Base-by-base conservation (phyloP, 2,329 filamentous ascomycete genomes). In the Monilinia fructicola region DNA sequence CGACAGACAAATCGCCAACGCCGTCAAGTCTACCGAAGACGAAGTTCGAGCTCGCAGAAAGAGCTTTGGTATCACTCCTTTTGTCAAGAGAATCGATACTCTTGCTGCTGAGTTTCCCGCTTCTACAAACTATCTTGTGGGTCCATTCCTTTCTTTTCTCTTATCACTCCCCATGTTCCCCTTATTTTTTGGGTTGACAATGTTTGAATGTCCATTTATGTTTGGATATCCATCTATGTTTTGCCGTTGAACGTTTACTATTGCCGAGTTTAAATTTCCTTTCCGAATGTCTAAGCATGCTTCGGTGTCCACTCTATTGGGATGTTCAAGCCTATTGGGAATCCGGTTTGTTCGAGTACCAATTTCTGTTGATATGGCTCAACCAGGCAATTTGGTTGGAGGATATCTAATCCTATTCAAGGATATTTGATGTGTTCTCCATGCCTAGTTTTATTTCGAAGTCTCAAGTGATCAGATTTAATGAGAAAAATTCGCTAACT, bases 51-150 rank as follows among this genome's bases (percentile, higher is more conserved):
- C 92, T 69, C 86, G 87, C 76, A 87, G 95, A 77, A 88, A 91
- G 81, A 85, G 87, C 78, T 95, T 97, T 78, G 92, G 91, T 68
- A 94, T 99, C 79, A 90, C 85, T 69, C 95, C 95, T 9, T 99
- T 92, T 86, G 95, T 99, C 67, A 99, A 98, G 89, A 96, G 90
- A 84, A 98, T 99, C 74, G 95, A 99, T 76, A 99, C 95, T 26
- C 85, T 99, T 68, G 95, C 95, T 73, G 95, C 95, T 53, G 95
- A 99, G 79, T 97, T 97, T 82, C 94, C 93, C 40, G 93, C 93
- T 50, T 85, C 94, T 72, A 97, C 93, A 68, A 97, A 97, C 84
- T 97, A 97, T 80, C 86, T 96, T 56, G 66, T 60, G 26, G 40
- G 54, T 31, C 35, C 26, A n/a, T 44, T 38, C 53, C 21, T 40